phyloP scores from a whole-genome alignment of 169 alveolate species.

The Plasmodium relictum region DNA sequence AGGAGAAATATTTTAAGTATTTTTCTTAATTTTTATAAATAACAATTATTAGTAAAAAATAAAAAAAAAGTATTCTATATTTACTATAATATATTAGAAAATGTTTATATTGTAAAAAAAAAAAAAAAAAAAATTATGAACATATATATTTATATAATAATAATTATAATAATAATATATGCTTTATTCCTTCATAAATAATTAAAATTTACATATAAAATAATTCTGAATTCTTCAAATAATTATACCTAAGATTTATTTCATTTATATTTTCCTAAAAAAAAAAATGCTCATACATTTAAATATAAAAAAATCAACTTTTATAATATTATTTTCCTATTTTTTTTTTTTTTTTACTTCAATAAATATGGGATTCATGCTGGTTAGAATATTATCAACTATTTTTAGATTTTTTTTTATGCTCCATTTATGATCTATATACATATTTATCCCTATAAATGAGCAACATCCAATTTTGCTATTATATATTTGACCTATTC shows the following conservation, averaged over 20 bases:
- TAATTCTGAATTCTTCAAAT: not conserved
- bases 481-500: slow-evolving; percentile 28
- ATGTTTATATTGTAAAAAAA: too few species aligned
- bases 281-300: not conserved
- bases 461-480: slow-evolving; percentile 17
- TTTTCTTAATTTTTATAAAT: too few species aligned
- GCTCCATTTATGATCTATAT: not conserved
- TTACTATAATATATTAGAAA: too few species aligned
- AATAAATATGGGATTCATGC: slow-evolving; percentile 18
- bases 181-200: too few species aligned
- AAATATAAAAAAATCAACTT: not conserved
- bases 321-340: not conserved
- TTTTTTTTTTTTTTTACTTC: slow-evolving; percentile 35
- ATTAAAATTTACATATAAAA: too few species aligned
- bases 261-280: slow-evolving; percentile 49
- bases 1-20: too few species aligned
- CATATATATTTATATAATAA: too few species aligned
- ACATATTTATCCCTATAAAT: slow-evolving; percentile 31
- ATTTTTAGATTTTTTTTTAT: not conserved
- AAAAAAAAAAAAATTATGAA: too few species aligned
- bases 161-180: too few species aligned
- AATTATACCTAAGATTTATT: slow-evolving; percentile 45
- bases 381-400: slow-evolving; percentile 10
- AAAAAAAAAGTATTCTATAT: too few species aligned
- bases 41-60: too few species aligned